Conservation (phyloP, 805 yeast genomes). For the Saccharomycopsis vini region DNA sequence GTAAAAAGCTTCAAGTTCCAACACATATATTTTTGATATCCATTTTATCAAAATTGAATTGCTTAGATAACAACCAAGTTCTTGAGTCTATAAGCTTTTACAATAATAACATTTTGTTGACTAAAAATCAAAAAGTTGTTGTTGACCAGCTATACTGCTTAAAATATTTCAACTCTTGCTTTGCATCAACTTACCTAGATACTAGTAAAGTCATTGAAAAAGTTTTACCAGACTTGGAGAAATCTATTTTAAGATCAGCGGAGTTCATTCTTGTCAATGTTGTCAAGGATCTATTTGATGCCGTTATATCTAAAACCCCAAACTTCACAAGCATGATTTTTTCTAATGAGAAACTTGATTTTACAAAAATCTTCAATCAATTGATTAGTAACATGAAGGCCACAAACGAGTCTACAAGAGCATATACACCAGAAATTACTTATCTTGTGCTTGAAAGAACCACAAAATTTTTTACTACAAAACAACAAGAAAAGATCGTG, state of each 20-base stretch:
- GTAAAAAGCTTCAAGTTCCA: conserved; percentile 1
- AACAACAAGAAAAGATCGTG: too few species aligned
- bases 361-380: conserved; percentile 43
- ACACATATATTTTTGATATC: conserved; percentile 8
- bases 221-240: conserved; percentile 58
- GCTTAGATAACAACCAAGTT: background rate
- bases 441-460: too few species aligned
- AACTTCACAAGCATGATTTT: background rate
- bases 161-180: conserved; percentile 25
- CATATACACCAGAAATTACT: too few species aligned
- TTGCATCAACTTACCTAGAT: conserved; percentile 34
- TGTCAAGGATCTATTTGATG: conserved; percentile 22
- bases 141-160: conserved; percentile 36
- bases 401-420: conserved; percentile 61
- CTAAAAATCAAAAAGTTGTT: conserved; percentile 38
- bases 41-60: background rate
- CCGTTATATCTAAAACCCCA: too few species aligned
- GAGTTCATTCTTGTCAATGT: conserved; percentile 54
- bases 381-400: conserved; percentile 54
- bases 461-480: too few species aligned
- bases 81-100: conserved; percentile 20
- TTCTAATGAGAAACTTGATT: background rate
- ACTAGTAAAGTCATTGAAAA: conserved; percentile 26
- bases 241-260: conserved; percentile 68
- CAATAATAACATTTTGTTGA: conserved; percentile 35